phyloP scores from a whole-genome alignment of 768 basidiomycete species.

The Lentinula raphanica region DNA sequence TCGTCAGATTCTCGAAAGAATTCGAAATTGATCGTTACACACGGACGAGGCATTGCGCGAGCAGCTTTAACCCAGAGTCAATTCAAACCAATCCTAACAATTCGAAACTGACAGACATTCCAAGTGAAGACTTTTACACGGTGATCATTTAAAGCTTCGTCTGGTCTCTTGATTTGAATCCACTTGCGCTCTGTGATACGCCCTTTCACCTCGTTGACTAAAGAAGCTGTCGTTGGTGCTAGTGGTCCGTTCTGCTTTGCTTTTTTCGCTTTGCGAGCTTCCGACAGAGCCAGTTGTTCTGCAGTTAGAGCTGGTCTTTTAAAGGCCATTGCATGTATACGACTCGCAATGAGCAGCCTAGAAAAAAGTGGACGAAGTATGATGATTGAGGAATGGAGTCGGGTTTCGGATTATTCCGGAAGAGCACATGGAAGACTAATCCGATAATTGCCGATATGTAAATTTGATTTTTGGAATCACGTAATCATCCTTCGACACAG shows the following conservation, averaged over 20 bases:
- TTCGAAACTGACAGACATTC: constrained; percentile 60
- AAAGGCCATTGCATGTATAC: constrained; percentile 13
- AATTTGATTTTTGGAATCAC: neutral
- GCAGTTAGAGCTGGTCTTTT: constrained; percentile 33
- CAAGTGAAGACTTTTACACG: constrained; percentile 66
- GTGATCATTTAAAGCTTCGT: constrained; percentile 20
- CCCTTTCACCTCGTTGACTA: constrained; percentile 14
- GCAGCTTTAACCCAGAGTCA: constrained; percentile 39
- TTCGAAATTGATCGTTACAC: constrained; percentile 27
- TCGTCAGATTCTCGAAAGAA: neutral
- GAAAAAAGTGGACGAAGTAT: neutral
- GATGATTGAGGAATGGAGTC: neutral
- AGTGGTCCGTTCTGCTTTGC: constrained; percentile 16
- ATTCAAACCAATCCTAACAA: constrained; percentile 3
- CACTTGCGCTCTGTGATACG: constrained; percentile 34
- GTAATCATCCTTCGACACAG: neutral
- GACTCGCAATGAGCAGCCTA: neutral
- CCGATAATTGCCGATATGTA: neutral
- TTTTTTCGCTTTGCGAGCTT: constrained; percentile 47
- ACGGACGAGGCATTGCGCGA: constrained; percentile 80
- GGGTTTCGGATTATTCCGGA: neutral
- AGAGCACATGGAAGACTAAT: neutral
- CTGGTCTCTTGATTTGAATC: constrained; percentile 25
- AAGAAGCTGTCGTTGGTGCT: constrained; percentile 1
- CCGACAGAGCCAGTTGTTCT: constrained; percentile 52